phyloP scores from a whole-genome alignment of 208 protist genomes.

The Acanthamoeba triangularis region DNA sequence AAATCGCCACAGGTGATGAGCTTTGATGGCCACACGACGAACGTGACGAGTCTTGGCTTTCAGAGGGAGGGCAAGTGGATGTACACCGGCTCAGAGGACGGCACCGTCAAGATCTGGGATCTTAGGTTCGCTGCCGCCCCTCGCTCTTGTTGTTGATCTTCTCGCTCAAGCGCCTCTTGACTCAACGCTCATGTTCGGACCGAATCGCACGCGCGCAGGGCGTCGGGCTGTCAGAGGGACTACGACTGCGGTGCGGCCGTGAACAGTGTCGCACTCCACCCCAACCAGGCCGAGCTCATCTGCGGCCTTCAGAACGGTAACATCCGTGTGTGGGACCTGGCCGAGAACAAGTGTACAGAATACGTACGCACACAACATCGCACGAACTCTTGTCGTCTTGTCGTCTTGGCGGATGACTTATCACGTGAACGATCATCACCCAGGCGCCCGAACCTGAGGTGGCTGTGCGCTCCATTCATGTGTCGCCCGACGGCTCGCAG shows the following conservation, averaged over 20 bases:
- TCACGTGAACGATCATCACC: too few species aligned
- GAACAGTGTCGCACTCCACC: slow-evolving; percentile 92
- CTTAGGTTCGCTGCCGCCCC: slow-evolving; percentile 82
- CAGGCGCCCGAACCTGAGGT: slow-evolving; percentile 87
- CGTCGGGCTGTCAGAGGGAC: slow-evolving; percentile 90
- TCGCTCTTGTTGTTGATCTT: not conserved
- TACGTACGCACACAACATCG: slow-evolving; percentile 77
- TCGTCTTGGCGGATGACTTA: too few species aligned
- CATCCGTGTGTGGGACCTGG: slow-evolving; percentile 92
- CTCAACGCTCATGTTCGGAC: not conserved
- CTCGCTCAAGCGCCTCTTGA: not conserved
- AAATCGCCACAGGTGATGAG: slow-evolving; percentile 81
- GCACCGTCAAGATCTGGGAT: slow-evolving; percentile 95
- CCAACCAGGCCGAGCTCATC: slow-evolving; percentile 91
- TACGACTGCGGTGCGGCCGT: slow-evolving; percentile 89
- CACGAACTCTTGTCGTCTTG: not conserved
- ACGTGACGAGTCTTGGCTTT: slow-evolving; percentile 94
- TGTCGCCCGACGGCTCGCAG: slow-evolving; percentile 85
- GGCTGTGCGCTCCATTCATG: slow-evolving; percentile 88
- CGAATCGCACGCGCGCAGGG: slow-evolving; percentile 74
- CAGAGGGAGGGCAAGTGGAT: slow-evolving; percentile 94
- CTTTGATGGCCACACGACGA: slow-evolving; percentile 93
- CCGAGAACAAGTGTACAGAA: slow-evolving; percentile 89
- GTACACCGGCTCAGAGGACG: slow-evolving; percentile 94
- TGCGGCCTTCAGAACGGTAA: slow-evolving; percentile 92